Percentiles rank a stretch among this genome's conserved stretches.
These are phyloP conservation scores for Alternaria burnsii DNA, from an alignment of 2,329 filamentous ascomycete genomes.

Conservation along the genomic window DNA sequence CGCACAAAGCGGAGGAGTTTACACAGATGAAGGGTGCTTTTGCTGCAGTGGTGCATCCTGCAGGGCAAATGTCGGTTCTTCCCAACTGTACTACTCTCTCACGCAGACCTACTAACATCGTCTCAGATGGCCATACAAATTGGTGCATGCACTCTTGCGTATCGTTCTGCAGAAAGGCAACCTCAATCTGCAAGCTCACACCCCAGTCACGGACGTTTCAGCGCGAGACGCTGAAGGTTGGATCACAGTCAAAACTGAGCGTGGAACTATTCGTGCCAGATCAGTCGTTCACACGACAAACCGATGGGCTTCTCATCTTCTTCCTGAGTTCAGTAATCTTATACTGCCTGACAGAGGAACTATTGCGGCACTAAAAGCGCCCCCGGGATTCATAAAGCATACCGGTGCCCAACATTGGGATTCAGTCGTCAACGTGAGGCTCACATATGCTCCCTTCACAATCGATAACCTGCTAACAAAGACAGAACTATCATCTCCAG, in stretches of 20 bases:
- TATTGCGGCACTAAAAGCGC: conserved; percentile 17
- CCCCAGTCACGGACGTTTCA: conserved; percentile 15
- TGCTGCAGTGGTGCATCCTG: conserved; percentile 15
- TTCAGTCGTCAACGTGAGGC: conserved; percentile 14
- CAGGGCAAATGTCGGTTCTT: conserved; percentile 16
- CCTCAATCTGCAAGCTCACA: conserved; percentile 15
- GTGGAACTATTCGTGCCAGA: conserved; percentile 14
- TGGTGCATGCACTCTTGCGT: conserved; percentile 19
- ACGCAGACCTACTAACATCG: background rate
- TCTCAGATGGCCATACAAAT: conserved; percentile 23
- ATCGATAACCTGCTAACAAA: background rate
- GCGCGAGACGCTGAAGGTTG: conserved; percentile 13
- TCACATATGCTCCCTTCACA: background rate
- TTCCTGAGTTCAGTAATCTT: conserved; percentile 16
- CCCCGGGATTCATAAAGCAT: conserved; percentile 15
- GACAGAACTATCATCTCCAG: conserved; percentile 21
- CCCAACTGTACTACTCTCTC: background rate
- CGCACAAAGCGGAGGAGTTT: conserved; percentile 10
- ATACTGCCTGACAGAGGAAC: conserved; percentile 14
- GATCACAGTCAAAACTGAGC: conserved; percentile 11
- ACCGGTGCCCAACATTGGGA: conserved; percentile 25
- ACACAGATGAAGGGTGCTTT: conserved; percentile 22
- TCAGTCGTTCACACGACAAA: conserved; percentile 19
- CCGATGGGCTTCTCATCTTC: conserved; percentile 22
- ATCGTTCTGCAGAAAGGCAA: conserved; percentile 12